phyloP scores from a whole-genome alignment of 2,329 filamentous ascomycete genomes.

The Podosphaera xanthii region DNA sequence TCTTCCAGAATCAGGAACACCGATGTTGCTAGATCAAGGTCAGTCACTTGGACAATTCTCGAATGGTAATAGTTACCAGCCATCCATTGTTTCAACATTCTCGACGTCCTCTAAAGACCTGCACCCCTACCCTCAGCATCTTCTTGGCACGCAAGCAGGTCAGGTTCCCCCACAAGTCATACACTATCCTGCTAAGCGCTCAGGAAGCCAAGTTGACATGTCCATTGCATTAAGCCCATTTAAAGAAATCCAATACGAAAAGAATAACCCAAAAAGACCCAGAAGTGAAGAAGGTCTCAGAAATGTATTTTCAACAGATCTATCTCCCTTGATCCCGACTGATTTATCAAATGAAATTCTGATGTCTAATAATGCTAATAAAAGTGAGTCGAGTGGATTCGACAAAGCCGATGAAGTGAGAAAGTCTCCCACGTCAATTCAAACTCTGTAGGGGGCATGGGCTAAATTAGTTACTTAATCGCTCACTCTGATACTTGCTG shows the following conservation, averaged over 20 bases:
- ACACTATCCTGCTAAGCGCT: conserved; percentile 43
- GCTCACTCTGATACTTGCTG: no score
- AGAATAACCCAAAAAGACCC: conserved; percentile 7
- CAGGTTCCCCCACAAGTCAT: conserved; percentile 42
- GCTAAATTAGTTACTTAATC: no score
- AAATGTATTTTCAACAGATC: not conserved
- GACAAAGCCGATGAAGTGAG: no score
- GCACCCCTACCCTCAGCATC: conserved; percentile 42
- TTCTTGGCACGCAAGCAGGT: conserved; percentile 36
- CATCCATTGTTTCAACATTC: conserved; percentile 44
- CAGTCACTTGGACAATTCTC: conserved; percentile 23
- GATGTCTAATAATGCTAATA: no score
- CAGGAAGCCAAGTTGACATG: conserved; percentile 43
- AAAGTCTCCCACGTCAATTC: no score
- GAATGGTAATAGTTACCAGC: conserved; percentile 38
- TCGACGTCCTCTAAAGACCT: conserved; percentile 49
- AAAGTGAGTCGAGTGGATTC: no score
- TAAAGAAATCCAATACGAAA: conserved; percentile 10
- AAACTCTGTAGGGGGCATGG: no score
- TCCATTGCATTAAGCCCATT: conserved; percentile 23
- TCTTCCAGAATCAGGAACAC: conserved; percentile 32
- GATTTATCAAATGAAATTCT: no score
- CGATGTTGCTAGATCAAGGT: conserved; percentile 36
- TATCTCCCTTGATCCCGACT: no score
- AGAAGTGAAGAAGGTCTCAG: conserved; percentile 8